Base-by-base conservation (phyloP, 2,329 filamentous ascomycete species). In the Epichloe aotearoae region DNA sequence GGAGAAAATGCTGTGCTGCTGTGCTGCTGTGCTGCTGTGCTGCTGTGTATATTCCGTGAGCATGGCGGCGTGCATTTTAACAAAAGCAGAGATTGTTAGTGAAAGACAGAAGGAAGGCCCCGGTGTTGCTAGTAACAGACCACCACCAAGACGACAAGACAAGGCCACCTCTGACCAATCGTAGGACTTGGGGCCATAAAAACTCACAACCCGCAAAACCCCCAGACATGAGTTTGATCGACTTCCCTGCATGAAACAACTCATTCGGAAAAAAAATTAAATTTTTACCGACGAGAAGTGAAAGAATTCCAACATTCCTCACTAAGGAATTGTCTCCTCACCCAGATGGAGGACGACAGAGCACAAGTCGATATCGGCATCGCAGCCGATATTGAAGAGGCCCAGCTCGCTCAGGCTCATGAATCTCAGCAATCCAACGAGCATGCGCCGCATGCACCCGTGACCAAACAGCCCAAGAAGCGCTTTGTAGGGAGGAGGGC, bases 401-500 rank as follows among this genome's bases (percentile, higher is more conserved):
- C 65, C 15, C 67, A 70, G 52, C 56, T 65, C 53, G 63, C 67
- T 41, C 50, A 53, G 34, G 50, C 46, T 14, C 61, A 70, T 64
- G 58, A 47, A 12, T 11, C 49, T 26, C 58, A 52, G 39, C 47
- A 44, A 40, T 33, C 44, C 17, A 39, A 17, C 38, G 47, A 46
- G 3, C 48, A 46, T 15, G 36, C 26, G 8, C 17, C 52, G 46
- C 54, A 58, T 34, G 55, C 37, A 20, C 20, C 40, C 30, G 53
- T 67, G 6, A 58, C 73, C 19, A 87, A 77, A 62, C 85, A 91
- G 61, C 93, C 93, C 20, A 95, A 87, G 73, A 90, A 91, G 68
- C 80, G 91, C 52, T 98, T 98, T 58, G 84, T 98, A 17, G 93
- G 93, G 33, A 77, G 88, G 57, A 81, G 84, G 59, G 79, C 86